A percentile compares a stretch with the other conserved stretches of the same genome.
These are phyloP conservation scores for Gaertneriomyces sp. DNA, from an alignment of 192 early-diverging fungal species.

Conservation along the genomic window DNA sequence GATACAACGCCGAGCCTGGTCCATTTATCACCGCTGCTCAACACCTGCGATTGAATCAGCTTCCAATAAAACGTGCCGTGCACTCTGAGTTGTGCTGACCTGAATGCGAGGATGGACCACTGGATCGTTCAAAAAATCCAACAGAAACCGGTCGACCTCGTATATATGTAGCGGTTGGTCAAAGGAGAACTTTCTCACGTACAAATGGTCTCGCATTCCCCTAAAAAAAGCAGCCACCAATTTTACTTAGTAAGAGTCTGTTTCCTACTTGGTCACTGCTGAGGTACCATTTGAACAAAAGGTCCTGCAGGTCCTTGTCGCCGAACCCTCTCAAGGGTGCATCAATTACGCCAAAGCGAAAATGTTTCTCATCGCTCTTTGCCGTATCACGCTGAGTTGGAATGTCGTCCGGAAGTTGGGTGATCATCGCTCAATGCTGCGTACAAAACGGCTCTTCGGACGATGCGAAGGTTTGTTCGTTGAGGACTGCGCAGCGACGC, in stretches of 20 bases:
- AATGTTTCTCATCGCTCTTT: too few species aligned
- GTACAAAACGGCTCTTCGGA: too few species aligned
- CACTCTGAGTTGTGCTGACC: neutral
- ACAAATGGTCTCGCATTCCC: conserved; percentile 46
- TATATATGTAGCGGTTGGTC: conserved; percentile 36
- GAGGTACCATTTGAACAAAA: conserved; percentile 45
- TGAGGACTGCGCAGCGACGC: too few species aligned
- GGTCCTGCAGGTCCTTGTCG: conserved; percentile 38
- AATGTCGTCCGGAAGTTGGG: too few species aligned
- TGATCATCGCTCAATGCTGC: too few species aligned
- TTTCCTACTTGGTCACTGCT: neutral
- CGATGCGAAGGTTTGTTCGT: too few species aligned
- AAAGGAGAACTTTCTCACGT: conserved; percentile 41
- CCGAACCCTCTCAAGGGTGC: conserved; percentile 10
- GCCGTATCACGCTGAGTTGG: too few species aligned
- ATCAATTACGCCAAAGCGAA: too few species aligned
- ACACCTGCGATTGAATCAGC: conserved; percentile 14
- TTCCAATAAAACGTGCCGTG: neutral
- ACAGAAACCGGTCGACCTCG: conserved; percentile 39
- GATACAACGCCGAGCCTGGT: conserved; percentile 40
- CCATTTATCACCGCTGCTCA: conserved; percentile 42
- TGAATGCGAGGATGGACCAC: conserved; percentile 26
- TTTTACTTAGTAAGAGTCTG: neutral
- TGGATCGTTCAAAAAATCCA: conserved; percentile 45
- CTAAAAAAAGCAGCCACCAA: conserved; percentile 15